These are phyloP conservation scores for Colletotrichum kahawae DNA, from an alignment of 2,329 filamentous ascomycete species.

Conservation along the genomic window DNA sequence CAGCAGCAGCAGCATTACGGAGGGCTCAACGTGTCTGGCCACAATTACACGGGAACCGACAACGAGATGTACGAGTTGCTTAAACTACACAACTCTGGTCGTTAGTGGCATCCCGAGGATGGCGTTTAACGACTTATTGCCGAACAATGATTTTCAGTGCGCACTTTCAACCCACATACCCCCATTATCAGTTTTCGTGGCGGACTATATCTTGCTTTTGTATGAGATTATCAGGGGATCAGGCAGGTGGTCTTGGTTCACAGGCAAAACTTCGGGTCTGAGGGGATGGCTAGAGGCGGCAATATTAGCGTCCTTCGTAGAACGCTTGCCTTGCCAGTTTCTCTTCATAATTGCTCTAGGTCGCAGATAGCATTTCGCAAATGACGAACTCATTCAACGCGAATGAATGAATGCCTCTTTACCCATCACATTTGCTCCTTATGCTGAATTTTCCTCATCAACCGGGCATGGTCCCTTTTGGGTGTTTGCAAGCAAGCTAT, in stretches of 20 bases:
- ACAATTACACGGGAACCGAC: background rate
- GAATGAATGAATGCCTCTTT: background rate
- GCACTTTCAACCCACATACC: background rate
- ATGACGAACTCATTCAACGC: background rate
- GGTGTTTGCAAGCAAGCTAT: too few relatives aligned
- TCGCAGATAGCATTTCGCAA: background rate
- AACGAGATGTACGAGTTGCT: conserved; percentile 15
- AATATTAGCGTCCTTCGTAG: background rate
- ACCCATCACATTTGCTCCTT: background rate
- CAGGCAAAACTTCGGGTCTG: background rate
- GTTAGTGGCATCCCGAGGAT: background rate
- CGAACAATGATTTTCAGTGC: background rate
- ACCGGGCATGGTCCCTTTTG: too few relatives aligned
- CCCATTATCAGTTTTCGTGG: background rate
- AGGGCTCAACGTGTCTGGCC: background rate
- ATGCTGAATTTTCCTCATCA: background rate
- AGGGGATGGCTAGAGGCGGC: background rate
- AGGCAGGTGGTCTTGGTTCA: background rate
- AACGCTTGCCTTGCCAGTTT: background rate
- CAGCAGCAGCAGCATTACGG: conserved; percentile 15
- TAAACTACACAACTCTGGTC: conserved; percentile 8
- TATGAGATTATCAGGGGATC: background rate
- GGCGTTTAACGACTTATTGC: background rate
- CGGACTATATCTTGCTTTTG: background rate
- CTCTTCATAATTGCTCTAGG: background rate